Base-by-base conservation (phyloP, 768 basidiomycete genomes). In the Rhodotorula paludigena region DNA sequence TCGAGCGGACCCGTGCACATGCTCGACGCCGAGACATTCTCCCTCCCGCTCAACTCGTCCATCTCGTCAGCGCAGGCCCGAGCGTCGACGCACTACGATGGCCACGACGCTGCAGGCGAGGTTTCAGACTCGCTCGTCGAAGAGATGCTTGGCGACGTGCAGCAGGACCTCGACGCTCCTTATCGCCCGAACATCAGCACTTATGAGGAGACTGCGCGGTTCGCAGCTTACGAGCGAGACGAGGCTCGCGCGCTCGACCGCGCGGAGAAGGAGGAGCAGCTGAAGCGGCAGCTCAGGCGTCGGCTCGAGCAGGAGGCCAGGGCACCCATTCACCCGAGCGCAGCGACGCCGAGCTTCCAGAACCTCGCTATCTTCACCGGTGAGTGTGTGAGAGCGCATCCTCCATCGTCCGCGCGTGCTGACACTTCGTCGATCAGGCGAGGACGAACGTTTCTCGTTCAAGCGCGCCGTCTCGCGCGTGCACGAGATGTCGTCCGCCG, bases 361-460 rank as follows among this genome's bases (percentile, higher is more conserved):
- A 82, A 78, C n/a, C 72, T 86, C 32, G 81, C 82, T 2, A 84
- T 86, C 49, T 85, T 85, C 58, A 76, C 78, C 76, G 85, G 79
- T 52, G 67, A 28, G 60, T 25, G 28, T 30, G 32, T 28, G 3
- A 10, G 32, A 32, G 32, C 16, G 36, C 35, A 28, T 51, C 15
- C 25, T 56, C 21, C 18, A 32, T 33, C 32, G 23, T 18, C 21
- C 11, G 25, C 28, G 21, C 28, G 25, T 21, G n/a, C 28, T 10
- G 5, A 16, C 6, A n/a, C 25, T 5, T 10, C 18, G 1, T 9
- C 25, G 7, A 2, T 4, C 52, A 53, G 73, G 83, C 23, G 80
- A 85, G 74, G 85, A 86, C 71, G 85, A 86, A 76, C 81, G 83
- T 42, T 85, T 86, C 73, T 84, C 84, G 3, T 86, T 82, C 80